Evolutionary conservation across 176 grass and related monocot species (phyloP), one percentile per base, ranked within the genome.

Genomic region (Rhynchospora pubera): DNA sequence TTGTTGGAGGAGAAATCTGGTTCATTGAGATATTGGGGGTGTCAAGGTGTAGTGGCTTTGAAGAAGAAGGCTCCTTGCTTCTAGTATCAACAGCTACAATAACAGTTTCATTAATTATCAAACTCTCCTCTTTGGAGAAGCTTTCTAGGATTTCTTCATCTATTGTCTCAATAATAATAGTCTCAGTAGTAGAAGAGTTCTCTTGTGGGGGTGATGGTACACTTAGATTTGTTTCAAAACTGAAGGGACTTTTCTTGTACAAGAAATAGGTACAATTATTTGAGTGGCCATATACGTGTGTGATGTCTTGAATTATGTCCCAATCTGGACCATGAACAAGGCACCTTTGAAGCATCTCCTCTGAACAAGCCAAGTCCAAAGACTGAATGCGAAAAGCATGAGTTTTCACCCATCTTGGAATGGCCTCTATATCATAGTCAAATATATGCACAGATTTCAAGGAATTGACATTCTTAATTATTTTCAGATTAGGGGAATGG

Each of bases 371-470:
- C 83, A 91, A 81, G 84, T 90, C 79, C 70, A 94, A 48, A 55
- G 85, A 88, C 32, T 9, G 58, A 84, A 94, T 84, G 58, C 59
- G 86, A 10, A 52, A 68, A 1, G 86, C 87, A 86, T 77, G 76
- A n/a, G 78, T 24, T 61, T 79, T 5, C 11, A 91, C 80, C 92
- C 92, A 94, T 84, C 83, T 87, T 62, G 92, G 92, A 32, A 94
- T 85, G 15, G 82, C 76, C 76, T 73, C 70, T 62, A 94, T 56
- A 39, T 91, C 85, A 88, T 94, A 69, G 82, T 94, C 89, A 48
- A 85, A 94, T 22, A 91, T 91, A 57, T 86, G 87, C 45, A 94
- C 26, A 52, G 42, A 70, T 84, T 11, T 78, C 60, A 94, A 75
- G 16, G 62, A 51, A n/a, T 84, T 15, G 22, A 85, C 72, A 10